These are phyloP conservation scores for Aspergillus ochraceus DNA, from an alignment of 2,329 filamentous ascomycete species.

Conservation along the genomic window DNA sequence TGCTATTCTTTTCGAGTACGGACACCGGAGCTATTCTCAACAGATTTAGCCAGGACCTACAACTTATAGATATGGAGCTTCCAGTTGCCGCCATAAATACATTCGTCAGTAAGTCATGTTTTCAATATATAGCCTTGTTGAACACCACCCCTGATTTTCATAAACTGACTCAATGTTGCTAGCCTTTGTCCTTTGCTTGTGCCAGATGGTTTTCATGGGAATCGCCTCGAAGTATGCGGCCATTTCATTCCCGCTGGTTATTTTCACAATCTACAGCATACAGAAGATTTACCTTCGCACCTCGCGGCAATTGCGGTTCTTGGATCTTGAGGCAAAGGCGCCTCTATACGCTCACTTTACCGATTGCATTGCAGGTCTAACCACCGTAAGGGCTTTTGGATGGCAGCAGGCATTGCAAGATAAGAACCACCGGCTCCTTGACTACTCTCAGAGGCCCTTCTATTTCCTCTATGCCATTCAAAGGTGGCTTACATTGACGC, in stretches of 20 bases:
- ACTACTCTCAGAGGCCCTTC: conserved; percentile 57
- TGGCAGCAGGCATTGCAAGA: conserved; percentile 50
- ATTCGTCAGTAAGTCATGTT: conserved; percentile 30
- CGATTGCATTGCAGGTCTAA: conserved; percentile 56
- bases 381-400: conserved; percentile 58
- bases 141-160: neutral
- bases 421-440: conserved; percentile 51
- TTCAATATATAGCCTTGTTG: too few relatives aligned
- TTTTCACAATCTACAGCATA: conserved; percentile 49
- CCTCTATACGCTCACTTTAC: conserved; percentile 60
- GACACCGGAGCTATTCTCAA: conserved; percentile 45
- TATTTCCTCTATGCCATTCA: conserved; percentile 60
- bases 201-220: conserved; percentile 52
- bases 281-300: conserved; percentile 62
- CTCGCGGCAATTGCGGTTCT: conserved; percentile 59
- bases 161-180: conserved; percentile 5
- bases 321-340: conserved; percentile 63
- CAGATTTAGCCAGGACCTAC: conserved; percentile 46
- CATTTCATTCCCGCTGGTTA: conserved; percentile 50
- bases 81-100: conserved; percentile 43
- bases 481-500: conserved; percentile 55
- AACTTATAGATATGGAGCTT: conserved; percentile 46
- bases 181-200: conserved; percentile 38
- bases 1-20: conserved; percentile 44
- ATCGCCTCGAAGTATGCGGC: conserved; percentile 50